A percentile compares a stretch with the other conserved stretches of the same genome.
Evolutionary conservation across 2,329 filamentous ascomycete genomes (phyloP).

Genomic region (Fusarium guadeloupense): DNA sequence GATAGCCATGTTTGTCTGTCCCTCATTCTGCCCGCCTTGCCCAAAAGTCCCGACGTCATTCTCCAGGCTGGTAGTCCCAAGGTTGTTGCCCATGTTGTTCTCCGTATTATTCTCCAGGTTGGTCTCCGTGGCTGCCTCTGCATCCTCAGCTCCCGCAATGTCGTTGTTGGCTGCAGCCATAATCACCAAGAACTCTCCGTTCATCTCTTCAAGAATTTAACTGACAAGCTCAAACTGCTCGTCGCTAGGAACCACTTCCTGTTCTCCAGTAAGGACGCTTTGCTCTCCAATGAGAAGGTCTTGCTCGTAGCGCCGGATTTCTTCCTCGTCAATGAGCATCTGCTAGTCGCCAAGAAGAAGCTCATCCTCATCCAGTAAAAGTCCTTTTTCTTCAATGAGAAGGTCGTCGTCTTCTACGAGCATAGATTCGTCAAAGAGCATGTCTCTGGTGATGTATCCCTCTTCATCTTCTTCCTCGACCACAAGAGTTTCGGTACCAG

Average conservation of each 20-base stretch:
- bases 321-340: background rate
- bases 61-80: background rate
- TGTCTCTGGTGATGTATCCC: background rate
- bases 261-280: background rate
- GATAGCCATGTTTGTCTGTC: background rate
- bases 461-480: background rate
- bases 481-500: background rate
- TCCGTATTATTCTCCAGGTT: background rate
- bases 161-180: background rate
- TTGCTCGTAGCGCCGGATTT: background rate
- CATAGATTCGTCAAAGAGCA: background rate
- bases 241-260: background rate
- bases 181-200: background rate
- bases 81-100: too few relatives aligned
- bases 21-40: background rate
- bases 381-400: background rate
- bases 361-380: background rate
- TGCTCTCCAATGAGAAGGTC: background rate
- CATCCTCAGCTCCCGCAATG: conserved; percentile 1
- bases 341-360: background rate
- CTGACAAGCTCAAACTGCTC: background rate
- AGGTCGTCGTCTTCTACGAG: background rate
- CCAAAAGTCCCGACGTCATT: background rate
- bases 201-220: background rate
- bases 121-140: background rate